Conservation (phyloP, 352 stramenopile species). For the Globisporangium spinosum region DNA sequence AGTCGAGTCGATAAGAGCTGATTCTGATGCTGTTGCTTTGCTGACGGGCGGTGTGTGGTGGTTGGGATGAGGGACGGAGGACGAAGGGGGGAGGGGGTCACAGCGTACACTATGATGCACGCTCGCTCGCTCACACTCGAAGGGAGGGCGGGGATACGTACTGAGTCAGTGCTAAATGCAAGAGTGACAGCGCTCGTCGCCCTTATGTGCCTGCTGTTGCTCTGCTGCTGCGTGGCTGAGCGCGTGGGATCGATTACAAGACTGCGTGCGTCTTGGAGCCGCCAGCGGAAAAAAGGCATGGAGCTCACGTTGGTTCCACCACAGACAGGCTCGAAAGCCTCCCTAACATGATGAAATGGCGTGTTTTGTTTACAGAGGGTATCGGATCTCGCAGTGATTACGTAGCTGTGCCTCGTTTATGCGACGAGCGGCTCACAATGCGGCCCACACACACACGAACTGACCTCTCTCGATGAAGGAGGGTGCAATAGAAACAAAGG, state of each 20-base stretch:
- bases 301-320: conserved; percentile 16
- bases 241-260: conserved; percentile 10
- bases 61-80: background rate
- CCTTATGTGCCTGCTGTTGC: background rate
- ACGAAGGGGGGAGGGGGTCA: background rate
- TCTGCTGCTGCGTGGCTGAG: background rate
- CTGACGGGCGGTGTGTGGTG: background rate
- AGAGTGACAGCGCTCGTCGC: background rate
- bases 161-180: background rate
- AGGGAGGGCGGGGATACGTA: background rate
- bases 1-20: background rate
- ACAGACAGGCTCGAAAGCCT: background rate
- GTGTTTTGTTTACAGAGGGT: conserved; percentile 1
- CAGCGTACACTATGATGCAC: background rate
- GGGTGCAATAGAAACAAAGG: too few relatives aligned
- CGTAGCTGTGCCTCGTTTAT: conserved; percentile 10
- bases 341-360: background rate
- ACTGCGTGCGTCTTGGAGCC: background rate
- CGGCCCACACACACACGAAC: background rate
- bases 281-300: background rate
- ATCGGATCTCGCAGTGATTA: conserved; percentile 4
- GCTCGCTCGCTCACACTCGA: background rate
- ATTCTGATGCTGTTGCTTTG: background rate
- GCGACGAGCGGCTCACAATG: background rate
- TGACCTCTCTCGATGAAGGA: too few relatives aligned